A percentile compares a stretch with the other conserved stretches of the same genome.
phyloP scores from a whole-genome alignment of 2,329 filamentous ascomycete species.

The Colletotrichum godetiae region DNA sequence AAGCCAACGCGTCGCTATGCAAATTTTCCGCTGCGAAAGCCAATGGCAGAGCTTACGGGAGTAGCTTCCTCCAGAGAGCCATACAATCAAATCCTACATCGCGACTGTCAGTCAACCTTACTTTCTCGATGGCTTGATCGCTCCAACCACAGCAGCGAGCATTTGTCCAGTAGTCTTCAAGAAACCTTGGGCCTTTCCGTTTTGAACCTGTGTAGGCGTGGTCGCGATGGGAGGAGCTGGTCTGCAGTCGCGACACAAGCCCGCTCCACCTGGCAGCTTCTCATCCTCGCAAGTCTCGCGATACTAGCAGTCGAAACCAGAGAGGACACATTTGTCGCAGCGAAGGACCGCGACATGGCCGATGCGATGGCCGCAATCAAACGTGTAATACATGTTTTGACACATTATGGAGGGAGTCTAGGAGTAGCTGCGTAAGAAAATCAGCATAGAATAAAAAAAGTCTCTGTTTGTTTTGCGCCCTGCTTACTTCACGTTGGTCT shows the following conservation, averaged over 20 bases:
- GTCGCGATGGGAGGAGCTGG: not conserved
- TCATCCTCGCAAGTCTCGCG: conserved; percentile 2
- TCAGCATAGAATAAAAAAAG: not conserved
- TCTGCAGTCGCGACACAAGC: not conserved
- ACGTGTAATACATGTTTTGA: not conserved
- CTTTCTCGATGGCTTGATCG: not conserved
- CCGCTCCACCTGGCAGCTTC: conserved; percentile 13
- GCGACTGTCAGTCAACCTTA: not conserved
- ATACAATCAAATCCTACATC: not conserved
- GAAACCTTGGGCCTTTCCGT: not conserved
- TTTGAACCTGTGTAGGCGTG: not conserved
- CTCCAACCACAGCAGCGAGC: not conserved
- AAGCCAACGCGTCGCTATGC: not conserved
- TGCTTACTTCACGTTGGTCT: not conserved
- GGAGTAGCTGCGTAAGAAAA: not conserved
- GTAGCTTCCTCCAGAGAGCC: not conserved
- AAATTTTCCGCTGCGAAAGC: not conserved
- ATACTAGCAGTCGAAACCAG: conserved; percentile 17
- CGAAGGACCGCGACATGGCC: not conserved
- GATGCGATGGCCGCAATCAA: conserved; percentile 19
- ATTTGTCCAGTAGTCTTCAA: not conserved
- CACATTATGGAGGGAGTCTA: not conserved
- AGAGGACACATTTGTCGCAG: conserved; percentile 3
- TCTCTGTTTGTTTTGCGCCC: not conserved
- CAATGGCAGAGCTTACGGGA: not conserved